These are phyloP conservation scores for Abrus pulchellus DNA, from an alignment of 306 rosid species.

Conservation along the genomic window DNA sequence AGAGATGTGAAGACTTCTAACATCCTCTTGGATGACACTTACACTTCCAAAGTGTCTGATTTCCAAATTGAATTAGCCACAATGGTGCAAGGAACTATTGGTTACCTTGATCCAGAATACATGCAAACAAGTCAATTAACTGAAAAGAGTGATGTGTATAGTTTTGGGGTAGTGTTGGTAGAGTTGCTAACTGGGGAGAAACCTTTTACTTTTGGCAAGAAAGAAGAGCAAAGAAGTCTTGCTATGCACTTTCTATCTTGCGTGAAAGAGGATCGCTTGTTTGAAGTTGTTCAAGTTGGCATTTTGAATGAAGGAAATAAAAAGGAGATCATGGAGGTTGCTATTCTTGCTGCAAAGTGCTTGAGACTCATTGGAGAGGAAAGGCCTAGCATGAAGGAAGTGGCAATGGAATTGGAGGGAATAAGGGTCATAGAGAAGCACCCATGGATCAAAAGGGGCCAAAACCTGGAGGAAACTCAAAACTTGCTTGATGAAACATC, in stretches of 20 bases:
- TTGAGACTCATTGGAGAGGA: constrained; percentile 55
- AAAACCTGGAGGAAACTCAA: constrained; percentile 20
- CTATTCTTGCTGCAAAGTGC: constrained; percentile 47
- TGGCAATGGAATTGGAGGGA: constrained; percentile 57
- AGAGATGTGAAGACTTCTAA: constrained; percentile 55
- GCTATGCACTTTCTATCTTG: constrained; percentile 43
- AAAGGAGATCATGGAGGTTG: constrained; percentile 45
- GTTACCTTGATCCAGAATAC: constrained; percentile 59
- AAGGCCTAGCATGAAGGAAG: constrained; percentile 60
- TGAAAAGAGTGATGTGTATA: too few relatives aligned
- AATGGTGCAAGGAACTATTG: constrained; percentile 63
- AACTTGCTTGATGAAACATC: constrained; percentile 17
- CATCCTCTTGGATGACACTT: constrained; percentile 51
- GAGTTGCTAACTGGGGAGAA: constrained; percentile 54
- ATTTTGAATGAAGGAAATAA: constrained; percentile 34
- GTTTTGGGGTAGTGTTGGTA: constrained; percentile 39
- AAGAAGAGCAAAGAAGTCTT: constrained; percentile 43
- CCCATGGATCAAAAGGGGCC: constrained; percentile 7
- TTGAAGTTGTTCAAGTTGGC: constrained; percentile 47
- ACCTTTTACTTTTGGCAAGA: constrained; percentile 36
- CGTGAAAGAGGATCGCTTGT: background rate
- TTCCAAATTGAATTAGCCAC: constrained; percentile 54
- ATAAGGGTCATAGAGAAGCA: constrained; percentile 26
- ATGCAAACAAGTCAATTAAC: too few relatives aligned
- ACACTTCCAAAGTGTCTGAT: constrained; percentile 57